Percentiles rank a stretch among this genome's conserved stretches.
Evolutionary conservation across 345 rosid species (phyloP).

Genomic region (Syzygium aromaticum): DNA sequence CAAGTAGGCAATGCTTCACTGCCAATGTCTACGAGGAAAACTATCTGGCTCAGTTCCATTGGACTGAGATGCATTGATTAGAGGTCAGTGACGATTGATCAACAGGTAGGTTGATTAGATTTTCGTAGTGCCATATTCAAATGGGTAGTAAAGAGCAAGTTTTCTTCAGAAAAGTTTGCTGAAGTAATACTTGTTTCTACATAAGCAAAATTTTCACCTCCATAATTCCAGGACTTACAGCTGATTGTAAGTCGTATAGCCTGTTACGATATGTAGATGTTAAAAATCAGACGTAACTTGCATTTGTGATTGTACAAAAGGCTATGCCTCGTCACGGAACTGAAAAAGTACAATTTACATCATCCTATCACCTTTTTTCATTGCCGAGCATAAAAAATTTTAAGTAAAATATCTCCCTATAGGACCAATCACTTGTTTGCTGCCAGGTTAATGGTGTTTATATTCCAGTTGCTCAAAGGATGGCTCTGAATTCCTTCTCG

Average conservation of each 20-base stretch:
- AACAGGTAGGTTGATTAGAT: not conserved
- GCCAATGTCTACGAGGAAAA: not conserved
- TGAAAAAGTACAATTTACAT: not conserved
- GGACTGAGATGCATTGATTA: not conserved
- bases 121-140: not conserved
- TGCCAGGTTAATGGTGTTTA: not conserved
- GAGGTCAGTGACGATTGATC: not conserved
- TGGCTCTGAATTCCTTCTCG: conserved; percentile 23
- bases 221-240: not conserved
- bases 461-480: conserved; percentile 17
- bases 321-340: not conserved
- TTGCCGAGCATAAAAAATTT: not conserved
- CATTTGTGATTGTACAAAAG: not conserved
- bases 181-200: not conserved
- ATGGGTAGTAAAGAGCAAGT: not conserved
- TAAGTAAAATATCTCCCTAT: not conserved
- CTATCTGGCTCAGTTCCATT: not conserved
- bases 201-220: not conserved
- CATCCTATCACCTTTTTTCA: not conserved
- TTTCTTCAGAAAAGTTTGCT: not conserved
- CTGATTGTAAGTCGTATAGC: not conserved
- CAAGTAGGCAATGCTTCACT: not conserved
- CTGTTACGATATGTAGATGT: not conserved
- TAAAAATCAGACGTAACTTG: not conserved
- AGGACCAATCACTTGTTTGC: not conserved